A percentile compares a stretch with the other conserved stretches of the same genome.
These are phyloP conservation scores for Olyra latifolia DNA, from an alignment of 176 grass and related monocot genomes.

Conservation along the genomic window DNA sequence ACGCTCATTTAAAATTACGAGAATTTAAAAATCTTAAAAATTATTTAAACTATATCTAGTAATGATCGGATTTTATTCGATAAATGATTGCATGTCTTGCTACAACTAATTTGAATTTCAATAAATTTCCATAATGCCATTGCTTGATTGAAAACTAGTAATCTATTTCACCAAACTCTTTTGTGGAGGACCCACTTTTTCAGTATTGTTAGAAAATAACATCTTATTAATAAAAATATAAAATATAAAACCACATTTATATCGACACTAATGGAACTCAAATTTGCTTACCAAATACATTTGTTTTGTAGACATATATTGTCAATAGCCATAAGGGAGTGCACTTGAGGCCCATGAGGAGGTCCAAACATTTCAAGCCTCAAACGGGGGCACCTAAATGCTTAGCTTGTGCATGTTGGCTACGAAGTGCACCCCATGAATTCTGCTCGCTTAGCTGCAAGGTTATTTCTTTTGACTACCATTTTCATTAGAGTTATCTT, in stretches of 20 bases:
- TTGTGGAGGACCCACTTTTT: neutral
- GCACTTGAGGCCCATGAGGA: conserved; percentile 29
- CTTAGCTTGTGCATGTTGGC: neutral
- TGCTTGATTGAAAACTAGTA: neutral
- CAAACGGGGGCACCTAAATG: neutral
- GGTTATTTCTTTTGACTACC: neutral
- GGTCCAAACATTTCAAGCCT: neutral
- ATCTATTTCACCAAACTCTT: neutral
- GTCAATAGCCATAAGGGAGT: neutral
- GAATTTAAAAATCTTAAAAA: too few species aligned
- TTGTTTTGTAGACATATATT: neutral
- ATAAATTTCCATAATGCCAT: too few species aligned
- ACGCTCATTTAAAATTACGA: too few species aligned
- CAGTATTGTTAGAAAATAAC: neutral
- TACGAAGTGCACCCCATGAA: neutral
- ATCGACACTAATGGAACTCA: neutral
- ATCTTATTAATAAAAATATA: too few species aligned
- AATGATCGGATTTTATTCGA: too few species aligned
- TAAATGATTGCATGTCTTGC: too few species aligned
- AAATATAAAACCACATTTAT: neutral
- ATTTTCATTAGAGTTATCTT: neutral
- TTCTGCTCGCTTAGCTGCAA: conserved; percentile 29
- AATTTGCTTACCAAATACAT: neutral
- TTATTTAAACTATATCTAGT: too few species aligned
- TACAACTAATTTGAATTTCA: too few species aligned